Percentiles rank a stretch among this genome's conserved stretches.
Evolutionary conservation across 2,329 filamentous ascomycete genomes (phyloP).

Genomic region (Monosporascus sp.): DNA sequence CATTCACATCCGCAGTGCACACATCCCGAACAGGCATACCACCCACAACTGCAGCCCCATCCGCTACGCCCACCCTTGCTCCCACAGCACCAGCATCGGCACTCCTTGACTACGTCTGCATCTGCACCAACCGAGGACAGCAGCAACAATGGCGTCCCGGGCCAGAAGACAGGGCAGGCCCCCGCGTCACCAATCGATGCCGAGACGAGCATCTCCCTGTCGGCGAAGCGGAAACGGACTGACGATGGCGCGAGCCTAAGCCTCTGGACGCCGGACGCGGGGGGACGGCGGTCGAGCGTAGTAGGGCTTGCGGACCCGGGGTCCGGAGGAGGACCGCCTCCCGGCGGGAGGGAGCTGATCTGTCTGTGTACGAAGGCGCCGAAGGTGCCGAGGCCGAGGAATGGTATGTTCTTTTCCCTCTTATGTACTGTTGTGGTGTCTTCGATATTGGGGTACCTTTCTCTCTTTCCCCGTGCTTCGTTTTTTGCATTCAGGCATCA

Average conservation of each 20-base stretch:
- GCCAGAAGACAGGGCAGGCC: background rate
- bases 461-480: background rate
- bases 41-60: background rate
- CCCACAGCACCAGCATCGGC: background rate
- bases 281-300: slow-evolving; percentile 2
- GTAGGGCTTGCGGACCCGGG: slow-evolving; percentile 7
- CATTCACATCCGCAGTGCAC: background rate
- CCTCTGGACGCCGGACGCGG: background rate
- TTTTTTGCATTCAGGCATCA: background rate
- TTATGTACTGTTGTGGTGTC: background rate
- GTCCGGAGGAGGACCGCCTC: background rate
- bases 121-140: background rate
- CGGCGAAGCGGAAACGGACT: background rate
- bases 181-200: no score
- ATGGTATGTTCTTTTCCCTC: slow-evolving; percentile 40
- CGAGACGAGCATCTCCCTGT: no score
- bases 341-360: slow-evolving; percentile 34
- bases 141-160: background rate
- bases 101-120: background rate
- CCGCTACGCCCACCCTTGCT: background rate
- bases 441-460: background rate
- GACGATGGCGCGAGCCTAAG: background rate
- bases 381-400: slow-evolving; percentile 53
- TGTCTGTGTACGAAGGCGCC: slow-evolving; percentile 53
- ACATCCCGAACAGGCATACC: background rate